Base-by-base conservation (phyloP, 2,329 filamentous ascomycete species). In the Dactylella cylindrospora region DNA sequence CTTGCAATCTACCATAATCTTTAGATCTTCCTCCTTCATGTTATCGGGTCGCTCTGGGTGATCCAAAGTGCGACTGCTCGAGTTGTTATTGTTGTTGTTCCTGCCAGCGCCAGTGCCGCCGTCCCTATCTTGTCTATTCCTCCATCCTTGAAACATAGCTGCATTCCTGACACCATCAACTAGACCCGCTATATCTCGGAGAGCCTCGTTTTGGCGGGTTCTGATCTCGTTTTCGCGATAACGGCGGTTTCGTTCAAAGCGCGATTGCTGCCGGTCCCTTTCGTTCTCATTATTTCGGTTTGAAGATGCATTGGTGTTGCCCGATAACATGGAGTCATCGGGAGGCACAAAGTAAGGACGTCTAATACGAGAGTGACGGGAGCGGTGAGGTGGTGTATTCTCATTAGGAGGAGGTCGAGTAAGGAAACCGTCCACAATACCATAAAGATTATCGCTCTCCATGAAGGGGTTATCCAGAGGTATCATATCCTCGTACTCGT, bases 21-120 rank as follows among this genome's bases (percentile, higher is more conserved):
- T 64, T 25, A 64, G 22, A 38, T 64, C 59, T 23, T 62, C 59
- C n/a, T 64, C 59, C 36, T 64, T 64, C 59, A 64, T 50, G 31
- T 57, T 64, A n/a, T 57, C 59, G n/a, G 59, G 59, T 12, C 59
- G 26, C 22, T 64, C 51, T 9, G 59, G 59, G n/a, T 64, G 45
- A 23, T 64, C 59, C 1, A 64, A 35, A 9, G 39, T 64, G 33
- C 59, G 39, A 3, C 41, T 28, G 5, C 23, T 36, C 12, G 43
- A 49, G 1, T 49, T 19, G 23, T n/a, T 32, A 23, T 40, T 44
- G 17, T 36, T 57, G 6, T 41, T 47, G 13, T 43, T 44, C 19
- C 57, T 36, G 10, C 40, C 20, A 17, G 13, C 32, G 22, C 41
- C 41, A 17, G 38, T 40, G 2, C 43, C 36, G 19, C 25, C 17